Evolutionary conservation across 2,329 filamentous ascomycete species (phyloP).

Genomic region (Neonectria magnoliae): DNA sequence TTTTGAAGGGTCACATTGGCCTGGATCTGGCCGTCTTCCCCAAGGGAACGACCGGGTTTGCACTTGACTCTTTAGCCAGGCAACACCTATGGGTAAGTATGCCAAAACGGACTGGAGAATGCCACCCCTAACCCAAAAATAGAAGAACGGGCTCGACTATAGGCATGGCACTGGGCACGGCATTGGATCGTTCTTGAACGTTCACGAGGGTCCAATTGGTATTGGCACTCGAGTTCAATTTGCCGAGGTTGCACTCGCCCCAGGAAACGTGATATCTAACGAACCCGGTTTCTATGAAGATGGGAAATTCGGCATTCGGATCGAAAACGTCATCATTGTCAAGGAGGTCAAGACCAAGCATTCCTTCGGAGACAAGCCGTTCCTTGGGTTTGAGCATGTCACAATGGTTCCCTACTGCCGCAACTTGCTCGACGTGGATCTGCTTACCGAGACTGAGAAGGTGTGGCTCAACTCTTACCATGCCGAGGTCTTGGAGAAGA

Average conservation of each 20-base stretch:
- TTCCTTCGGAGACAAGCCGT: slow-evolving; percentile 93
- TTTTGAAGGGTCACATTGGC: slow-evolving; percentile 92
- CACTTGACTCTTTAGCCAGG: slow-evolving; percentile 86
- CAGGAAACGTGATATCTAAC: slow-evolving; percentile 96
- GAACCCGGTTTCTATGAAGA: slow-evolving; percentile 99
- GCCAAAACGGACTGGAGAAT: not conserved
- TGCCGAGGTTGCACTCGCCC: slow-evolving; percentile 85
- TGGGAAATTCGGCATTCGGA: slow-evolving; percentile 91
- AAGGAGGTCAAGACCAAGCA: slow-evolving; percentile 87
- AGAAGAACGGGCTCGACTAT: slow-evolving; percentile 83
- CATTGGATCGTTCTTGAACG: slow-evolving; percentile 93
- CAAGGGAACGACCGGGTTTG: slow-evolving; percentile 94
- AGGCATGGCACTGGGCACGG: slow-evolving; percentile 96
- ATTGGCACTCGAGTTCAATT: slow-evolving; percentile 94
- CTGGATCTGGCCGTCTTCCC: slow-evolving; percentile 89
- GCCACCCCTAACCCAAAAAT: slow-evolving; percentile 29
- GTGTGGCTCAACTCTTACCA: slow-evolving; percentile 91
- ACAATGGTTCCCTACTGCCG: slow-evolving; percentile 96
- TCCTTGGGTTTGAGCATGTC: slow-evolving; percentile 94
- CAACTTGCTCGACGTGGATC: slow-evolving; percentile 80
- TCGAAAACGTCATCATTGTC: slow-evolving; percentile 95
- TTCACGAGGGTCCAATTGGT: slow-evolving; percentile 96
- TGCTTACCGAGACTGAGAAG: slow-evolving; percentile 80
- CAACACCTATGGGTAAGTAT: slow-evolving; percentile 86
- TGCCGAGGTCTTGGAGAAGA: slow-evolving; percentile 82